Percentiles rank a stretch among this genome's conserved stretches.
Evolutionary conservation across 108 stramenopile genomes (phyloP).

Genomic region (Nannochloropsis gaditana): DNA sequence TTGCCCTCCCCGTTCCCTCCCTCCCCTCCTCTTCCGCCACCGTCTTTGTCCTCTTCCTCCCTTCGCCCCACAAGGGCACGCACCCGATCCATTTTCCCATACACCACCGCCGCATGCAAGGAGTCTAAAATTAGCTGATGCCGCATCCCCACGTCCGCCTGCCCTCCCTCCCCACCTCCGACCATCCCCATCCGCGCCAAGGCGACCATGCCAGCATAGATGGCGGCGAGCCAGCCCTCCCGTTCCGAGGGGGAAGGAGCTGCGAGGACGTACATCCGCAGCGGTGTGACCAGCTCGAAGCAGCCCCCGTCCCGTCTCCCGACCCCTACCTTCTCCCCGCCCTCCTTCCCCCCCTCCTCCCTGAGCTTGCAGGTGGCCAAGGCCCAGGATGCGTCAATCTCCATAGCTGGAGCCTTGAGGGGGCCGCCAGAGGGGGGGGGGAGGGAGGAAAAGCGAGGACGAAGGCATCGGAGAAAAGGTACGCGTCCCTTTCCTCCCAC

Average conservation of each 20-base stretch:
- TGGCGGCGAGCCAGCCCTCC: background rate
- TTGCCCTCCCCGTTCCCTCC: background rate
- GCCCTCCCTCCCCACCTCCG: background rate
- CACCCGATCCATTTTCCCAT: background rate
- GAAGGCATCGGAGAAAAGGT: background rate
- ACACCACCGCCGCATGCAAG: background rate
- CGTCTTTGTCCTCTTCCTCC: background rate
- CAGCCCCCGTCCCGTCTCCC: background rate
- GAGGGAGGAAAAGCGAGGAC: background rate
- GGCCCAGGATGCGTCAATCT: background rate
- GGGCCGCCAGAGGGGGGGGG: background rate
- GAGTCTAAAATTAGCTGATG: slow-evolving; percentile 10
- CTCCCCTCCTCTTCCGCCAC: background rate
- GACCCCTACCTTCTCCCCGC: background rate
- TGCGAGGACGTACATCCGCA: background rate
- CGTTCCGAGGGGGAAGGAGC: background rate
- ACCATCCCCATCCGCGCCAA: background rate
- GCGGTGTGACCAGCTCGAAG: background rate
- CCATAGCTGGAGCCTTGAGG: background rate
- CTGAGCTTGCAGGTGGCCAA: background rate
- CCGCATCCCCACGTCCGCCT: background rate
- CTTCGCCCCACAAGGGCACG: background rate
- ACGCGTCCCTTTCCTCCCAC: background rate
- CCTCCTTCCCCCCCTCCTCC: background rate
- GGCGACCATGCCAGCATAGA: background rate